Evolutionary conservation across 768 basidiomycete genomes (phyloP).

Genomic region (Tricholoma sp.): DNA sequence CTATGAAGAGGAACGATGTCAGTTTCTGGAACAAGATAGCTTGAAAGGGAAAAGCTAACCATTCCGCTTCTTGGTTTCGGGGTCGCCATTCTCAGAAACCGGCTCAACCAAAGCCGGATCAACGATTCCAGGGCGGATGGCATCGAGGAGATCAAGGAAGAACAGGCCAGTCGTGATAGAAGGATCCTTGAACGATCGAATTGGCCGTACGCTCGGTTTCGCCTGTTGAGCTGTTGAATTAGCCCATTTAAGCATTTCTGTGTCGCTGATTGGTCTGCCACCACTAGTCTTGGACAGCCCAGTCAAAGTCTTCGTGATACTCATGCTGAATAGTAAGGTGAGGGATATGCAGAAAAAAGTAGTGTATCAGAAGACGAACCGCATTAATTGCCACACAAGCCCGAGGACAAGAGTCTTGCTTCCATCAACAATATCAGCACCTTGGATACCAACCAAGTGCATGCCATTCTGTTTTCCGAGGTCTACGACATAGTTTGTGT

Average conservation of each 20-base stretch:
- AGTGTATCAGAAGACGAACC: conserved; percentile 39
- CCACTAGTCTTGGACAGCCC: conserved; percentile 60
- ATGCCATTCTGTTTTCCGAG: conserved; percentile 90
- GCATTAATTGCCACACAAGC: conserved; percentile 97
- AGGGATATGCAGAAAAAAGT: background rate
- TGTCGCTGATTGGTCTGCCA: conserved; percentile 84
- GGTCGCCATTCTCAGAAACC: conserved; percentile 57
- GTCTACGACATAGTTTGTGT: conserved; percentile 95
- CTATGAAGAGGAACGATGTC: conserved; percentile 32
- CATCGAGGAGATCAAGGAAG: conserved; percentile 90
- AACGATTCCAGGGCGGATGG: conserved; percentile 90
- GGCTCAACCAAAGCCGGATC: conserved; percentile 76
- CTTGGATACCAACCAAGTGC: conserved; percentile 97
- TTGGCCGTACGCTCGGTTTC: conserved; percentile 52
- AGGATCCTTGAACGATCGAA: conserved; percentile 95
- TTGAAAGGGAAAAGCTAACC: conserved; percentile 45
- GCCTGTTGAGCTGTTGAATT: conserved; percentile 80
- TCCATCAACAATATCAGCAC: conserved; percentile 96
- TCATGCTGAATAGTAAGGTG: conserved; percentile 46
- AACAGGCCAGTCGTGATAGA: conserved; percentile 84
- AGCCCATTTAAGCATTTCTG: conserved; percentile 95
- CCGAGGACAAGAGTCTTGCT: conserved; percentile 89
- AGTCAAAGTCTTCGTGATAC: conserved; percentile 86
- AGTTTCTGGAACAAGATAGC: conserved; percentile 1
- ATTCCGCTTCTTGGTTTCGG: conserved; percentile 90